Evolutionary conservation across 2,329 filamentous ascomycete genomes (phyloP), one percentile per base, ranked within the genome.

Genomic region (Fusarium lateritium): DNA sequence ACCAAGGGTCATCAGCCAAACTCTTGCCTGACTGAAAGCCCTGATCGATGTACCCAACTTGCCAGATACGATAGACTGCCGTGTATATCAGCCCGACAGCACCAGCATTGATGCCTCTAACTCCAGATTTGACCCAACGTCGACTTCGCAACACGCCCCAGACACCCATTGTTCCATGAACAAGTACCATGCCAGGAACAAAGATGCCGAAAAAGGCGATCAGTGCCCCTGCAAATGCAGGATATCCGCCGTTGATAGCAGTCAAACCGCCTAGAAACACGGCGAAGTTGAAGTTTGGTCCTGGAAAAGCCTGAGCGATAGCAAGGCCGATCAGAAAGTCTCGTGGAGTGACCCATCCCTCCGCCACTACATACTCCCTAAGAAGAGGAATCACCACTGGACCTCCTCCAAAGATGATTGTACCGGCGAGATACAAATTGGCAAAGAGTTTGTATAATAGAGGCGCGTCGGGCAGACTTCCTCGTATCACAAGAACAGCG

Each of bases 301-400:
- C 79, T 0, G 91, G 91, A 59, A 93, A 91, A 0, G 89, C 85
- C 76, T 94, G 91, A 19, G 89, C 90, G 54, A 94, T 84, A 9
- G 91, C 92, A 0, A 94, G 85, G 0, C 91, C 91, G 49, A 93
- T 87, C 1, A 94, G 81, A 74, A 94, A 93, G 74, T 94, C 90
- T 6, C 91, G 85, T 0, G 89, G 83, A 0, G 85, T 87, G 0
- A 94, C 91, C 91, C 91, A 94, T 8, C 89, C 88, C 24, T 90
- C 88, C 0, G 84, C 83, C 0, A 93, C 91, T 36, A 93, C 81
- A 69, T 87, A 88, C 62, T 89, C 84, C 19, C 88, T 82, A 2
- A 91, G 80, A 0, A 91, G 82, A 0, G 89, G 89, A 44, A 91
- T 90, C 0, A 91, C 89, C 1, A 91, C 88, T 0, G 89, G 89